phyloP scores from a whole-genome alignment of 257 asterid species.

The Solanum tarijense region DNA sequence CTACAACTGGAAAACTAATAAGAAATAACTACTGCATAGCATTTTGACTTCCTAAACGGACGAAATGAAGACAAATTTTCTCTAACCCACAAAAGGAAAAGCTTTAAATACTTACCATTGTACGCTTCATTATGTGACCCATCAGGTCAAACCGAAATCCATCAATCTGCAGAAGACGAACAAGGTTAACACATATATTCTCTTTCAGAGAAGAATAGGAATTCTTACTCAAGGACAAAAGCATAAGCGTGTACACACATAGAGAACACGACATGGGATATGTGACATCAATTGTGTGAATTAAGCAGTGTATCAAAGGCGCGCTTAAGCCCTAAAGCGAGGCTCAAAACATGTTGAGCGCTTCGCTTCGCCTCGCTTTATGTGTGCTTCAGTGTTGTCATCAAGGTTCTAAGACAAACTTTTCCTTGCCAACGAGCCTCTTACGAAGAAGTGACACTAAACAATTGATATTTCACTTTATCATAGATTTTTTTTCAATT shows the following conservation, averaged over 20 bases:
- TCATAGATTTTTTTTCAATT: too few relatives aligned
- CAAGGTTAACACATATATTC: neutral
- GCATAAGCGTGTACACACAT: neutral
- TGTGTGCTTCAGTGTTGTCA: too few relatives aligned
- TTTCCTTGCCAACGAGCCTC: too few relatives aligned
- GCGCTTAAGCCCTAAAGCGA: too few relatives aligned
- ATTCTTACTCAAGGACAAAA: neutral
- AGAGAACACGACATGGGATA: neutral
- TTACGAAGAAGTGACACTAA: too few relatives aligned
- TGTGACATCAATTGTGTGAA: neutral
- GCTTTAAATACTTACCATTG: slow-evolving; percentile 50
- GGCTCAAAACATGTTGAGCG: too few relatives aligned
- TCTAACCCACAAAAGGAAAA: neutral
- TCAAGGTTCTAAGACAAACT: too few relatives aligned
- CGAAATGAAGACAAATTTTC: neutral
- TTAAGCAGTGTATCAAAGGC: neutral
- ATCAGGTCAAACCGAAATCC: slow-evolving; percentile 96
- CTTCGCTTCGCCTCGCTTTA: too few relatives aligned
- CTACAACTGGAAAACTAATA: neutral
- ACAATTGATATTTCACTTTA: too few relatives aligned
- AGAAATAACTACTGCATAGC: neutral
- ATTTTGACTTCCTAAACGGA: neutral
- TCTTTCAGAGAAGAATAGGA: neutral
- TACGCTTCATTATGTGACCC: slow-evolving; percentile 91
- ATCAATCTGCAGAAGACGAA: slow-evolving; percentile 60